Evolutionary conservation across 441 rosid genomes (phyloP), one percentile per base, ranked within the genome.

Genomic region (Jatropha podagrica): DNA sequence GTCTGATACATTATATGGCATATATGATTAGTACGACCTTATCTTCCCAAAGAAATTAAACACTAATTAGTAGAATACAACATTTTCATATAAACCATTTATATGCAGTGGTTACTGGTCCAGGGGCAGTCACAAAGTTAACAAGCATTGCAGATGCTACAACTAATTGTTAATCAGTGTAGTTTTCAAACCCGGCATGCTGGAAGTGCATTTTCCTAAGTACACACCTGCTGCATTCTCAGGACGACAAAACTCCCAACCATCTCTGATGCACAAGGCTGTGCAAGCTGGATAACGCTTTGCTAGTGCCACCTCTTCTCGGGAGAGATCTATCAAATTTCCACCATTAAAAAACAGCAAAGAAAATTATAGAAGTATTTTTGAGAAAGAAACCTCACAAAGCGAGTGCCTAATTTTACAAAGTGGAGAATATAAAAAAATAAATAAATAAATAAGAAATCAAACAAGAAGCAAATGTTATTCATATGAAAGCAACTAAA

Each of bases 161-260:
- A 51, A 51, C 17, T 20, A 51, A 17, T 18, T 54, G 58, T 15
- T 20, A 51, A 54, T 54, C 14, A 18, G 61, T 76, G 68, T 60
- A 81, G n/a, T 49, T 44, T 63, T 32, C 52, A 67, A 65, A 77
- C 72, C 56, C 64, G 42, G 65, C 3, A 61, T 12, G 26, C 2
- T 0, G 13, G 18, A 44, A 73, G 59, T 13, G 40, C 18, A 9
- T 49, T 27, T 62, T 76, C 23, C 69, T 76, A 67, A 80, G 76
- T 68, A 62, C 67, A 41, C 51, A 96, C 99, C 99, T 86, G 96
- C 88, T 42, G 98, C 98, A 46, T 81, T 88, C 62, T 96, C 98
- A 74, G 97, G 87, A 79, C 85, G 92, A 87, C 95, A 92, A 76
- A 96, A 86, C 83, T 96, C 99, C 98, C 97, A 94, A 75, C 99